Evolutionary conservation across 768 basidiomycete genomes (phyloP).

Genomic region (Leccinum rimulosum): DNA sequence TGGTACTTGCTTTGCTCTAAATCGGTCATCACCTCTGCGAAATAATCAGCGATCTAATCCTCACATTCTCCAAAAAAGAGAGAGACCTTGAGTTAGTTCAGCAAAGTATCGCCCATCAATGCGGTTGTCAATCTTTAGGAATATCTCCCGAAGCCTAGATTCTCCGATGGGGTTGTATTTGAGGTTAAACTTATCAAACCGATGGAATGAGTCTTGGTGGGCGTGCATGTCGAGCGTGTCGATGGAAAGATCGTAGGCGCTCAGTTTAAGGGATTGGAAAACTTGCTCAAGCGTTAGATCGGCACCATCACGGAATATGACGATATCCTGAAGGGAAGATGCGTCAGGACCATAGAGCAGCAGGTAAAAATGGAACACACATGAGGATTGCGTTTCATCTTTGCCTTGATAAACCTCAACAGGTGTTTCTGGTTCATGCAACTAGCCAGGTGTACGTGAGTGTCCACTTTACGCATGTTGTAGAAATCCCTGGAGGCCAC

Average conservation of each 20-base stretch:
- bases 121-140: slow-evolving; percentile 96
- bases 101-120: slow-evolving; percentile 92
- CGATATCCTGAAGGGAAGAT: slow-evolving; percentile 68
- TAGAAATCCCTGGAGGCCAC: slow-evolving; percentile 82
- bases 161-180: slow-evolving; percentile 98
- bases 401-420: slow-evolving; percentile 97
- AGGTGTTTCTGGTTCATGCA: slow-evolving; percentile 99
- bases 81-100: slow-evolving; percentile 83
- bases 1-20: slow-evolving; percentile 98
- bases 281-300: slow-evolving; percentile 89
- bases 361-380: slow-evolving; percentile 38
- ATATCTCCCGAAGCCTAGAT: slow-evolving; percentile 92
- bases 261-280: slow-evolving; percentile 93
- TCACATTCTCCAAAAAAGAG: not conserved
- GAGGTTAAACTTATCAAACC: slow-evolving; percentile 97
- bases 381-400: slow-evolving; percentile 86
- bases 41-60: not conserved
- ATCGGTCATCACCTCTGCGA: slow-evolving; percentile 92
- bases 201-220: slow-evolving; percentile 96
- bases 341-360: not conserved
- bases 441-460: slow-evolving; percentile 97
- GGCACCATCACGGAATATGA: slow-evolving; percentile 91
- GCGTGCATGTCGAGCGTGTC: slow-evolving; percentile 99
- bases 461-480: slow-evolving; percentile 97
- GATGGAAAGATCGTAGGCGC: slow-evolving; percentile 96